Conservation (phyloP, 129 eudicot genomes). For the Smallanthus sonchifolius region DNA sequence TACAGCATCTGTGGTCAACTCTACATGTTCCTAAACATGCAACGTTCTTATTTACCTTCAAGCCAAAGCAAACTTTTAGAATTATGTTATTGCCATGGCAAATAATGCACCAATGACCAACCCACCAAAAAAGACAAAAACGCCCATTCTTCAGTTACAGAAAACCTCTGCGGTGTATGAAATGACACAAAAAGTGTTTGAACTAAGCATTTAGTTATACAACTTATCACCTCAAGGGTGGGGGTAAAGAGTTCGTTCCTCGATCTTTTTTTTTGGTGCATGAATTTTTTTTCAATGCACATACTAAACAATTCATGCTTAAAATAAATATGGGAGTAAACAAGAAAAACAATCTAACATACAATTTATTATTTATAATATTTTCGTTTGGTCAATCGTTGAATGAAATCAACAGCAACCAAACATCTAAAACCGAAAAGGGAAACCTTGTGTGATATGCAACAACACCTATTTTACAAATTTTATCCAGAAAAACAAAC, state of each 20-base stretch:
- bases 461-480: background rate
- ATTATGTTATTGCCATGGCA: background rate
- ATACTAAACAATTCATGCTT: background rate
- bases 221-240: background rate
- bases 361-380: background rate
- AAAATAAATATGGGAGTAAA: background rate
- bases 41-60: background rate
- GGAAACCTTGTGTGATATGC: background rate
- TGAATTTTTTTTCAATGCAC: background rate
- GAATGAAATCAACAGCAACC: background rate
- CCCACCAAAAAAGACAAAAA: background rate
- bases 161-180: background rate
- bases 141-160: background rate
- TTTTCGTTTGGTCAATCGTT: background rate
- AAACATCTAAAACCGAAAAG: background rate
- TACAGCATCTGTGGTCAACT: background rate
- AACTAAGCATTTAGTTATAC: background rate
- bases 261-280: background rate
- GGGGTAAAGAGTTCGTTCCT: background rate
- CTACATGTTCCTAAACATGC: background rate
- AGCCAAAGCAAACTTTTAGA: background rate
- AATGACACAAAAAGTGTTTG: background rate
- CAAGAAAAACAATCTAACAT: background rate
- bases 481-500: no score
- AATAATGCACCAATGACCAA: background rate